A percentile compares a stretch with the other conserved stretches of the same genome.
phyloP scores from a whole-genome alignment of 2,329 filamentous ascomycete species.

The Pyrenochaeta sp. region DNA sequence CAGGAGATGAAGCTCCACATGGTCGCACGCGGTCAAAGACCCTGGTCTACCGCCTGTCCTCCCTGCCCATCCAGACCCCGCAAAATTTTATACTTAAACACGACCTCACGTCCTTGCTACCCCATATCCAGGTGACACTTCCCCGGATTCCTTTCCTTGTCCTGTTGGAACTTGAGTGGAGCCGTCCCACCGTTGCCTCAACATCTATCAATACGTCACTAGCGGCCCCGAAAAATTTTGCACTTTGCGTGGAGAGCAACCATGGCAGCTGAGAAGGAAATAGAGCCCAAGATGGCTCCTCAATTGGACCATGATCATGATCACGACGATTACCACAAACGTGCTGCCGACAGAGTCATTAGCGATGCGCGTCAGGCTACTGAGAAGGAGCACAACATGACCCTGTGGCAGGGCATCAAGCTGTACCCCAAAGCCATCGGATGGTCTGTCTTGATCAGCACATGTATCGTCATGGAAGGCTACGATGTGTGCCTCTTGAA shows the following conservation, averaged over 20 bases:
- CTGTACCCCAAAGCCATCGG: constrained; percentile 87
- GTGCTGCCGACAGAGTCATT: constrained; percentile 44
- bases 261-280: constrained; percentile 33
- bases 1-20: constrained; percentile 23
- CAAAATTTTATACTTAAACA: constrained; percentile 35
- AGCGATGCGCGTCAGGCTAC: constrained; percentile 56
- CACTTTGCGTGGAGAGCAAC: background rate
- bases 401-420: constrained; percentile 75
- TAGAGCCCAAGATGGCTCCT: constrained; percentile 23
- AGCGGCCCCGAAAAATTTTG: background rate
- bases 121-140: constrained; percentile 18
- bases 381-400: constrained; percentile 61
- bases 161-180: constrained; percentile 5
- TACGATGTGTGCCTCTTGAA: constrained; percentile 84
- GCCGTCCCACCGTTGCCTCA: constrained; percentile 4
- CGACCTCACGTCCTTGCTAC: constrained; percentile 21
- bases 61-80: constrained; percentile 21
- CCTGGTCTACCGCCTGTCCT: constrained; percentile 21
- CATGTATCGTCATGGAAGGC: constrained; percentile 90
- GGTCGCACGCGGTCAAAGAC: constrained; percentile 26
- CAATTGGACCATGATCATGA: constrained; percentile 14
- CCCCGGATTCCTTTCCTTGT: constrained; percentile 21
- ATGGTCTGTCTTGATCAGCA: constrained; percentile 88
- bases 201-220: background rate
- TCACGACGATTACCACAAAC: constrained; percentile 31